phyloP scores from a whole-genome alignment of 257 asterid species.

The Fraxinus quadrangulata region DNA sequence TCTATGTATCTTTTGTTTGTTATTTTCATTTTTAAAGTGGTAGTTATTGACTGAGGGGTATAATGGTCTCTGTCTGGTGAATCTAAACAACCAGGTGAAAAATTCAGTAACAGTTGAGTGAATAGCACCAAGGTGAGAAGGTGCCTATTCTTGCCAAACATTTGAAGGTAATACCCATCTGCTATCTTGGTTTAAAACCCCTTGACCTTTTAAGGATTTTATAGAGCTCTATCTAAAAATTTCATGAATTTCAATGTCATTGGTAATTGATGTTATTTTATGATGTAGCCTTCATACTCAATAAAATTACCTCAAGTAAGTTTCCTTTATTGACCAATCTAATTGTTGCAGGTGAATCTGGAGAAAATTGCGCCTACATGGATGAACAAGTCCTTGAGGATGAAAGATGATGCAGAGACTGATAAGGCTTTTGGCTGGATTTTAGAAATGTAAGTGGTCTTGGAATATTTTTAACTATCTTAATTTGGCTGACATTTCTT shows the following conservation, averaged over 20 bases:
- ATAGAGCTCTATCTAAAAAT: slow-evolving; percentile 1
- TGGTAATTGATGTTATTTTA: neutral
- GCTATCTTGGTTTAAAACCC: neutral
- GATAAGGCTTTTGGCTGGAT: slow-evolving; percentile 99
- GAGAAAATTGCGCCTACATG: slow-evolving; percentile 97
- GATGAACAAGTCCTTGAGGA: slow-evolving; percentile 93
- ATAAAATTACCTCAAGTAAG: slow-evolving; percentile 4
- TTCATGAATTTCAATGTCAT: slow-evolving; percentile 13
- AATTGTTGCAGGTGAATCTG: slow-evolving; percentile 56
- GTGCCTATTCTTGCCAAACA: neutral
- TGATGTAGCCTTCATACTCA: neutral
- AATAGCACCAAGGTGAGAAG: neutral
- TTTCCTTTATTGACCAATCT: slow-evolving; percentile 17
- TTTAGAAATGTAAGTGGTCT: slow-evolving; percentile 78
- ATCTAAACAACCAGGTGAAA: neutral
- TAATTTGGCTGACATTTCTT: slow-evolving; percentile 27
- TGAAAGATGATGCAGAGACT: slow-evolving; percentile 96
- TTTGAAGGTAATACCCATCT: neutral
- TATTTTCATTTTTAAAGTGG: neutral
- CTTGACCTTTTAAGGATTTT: neutral
- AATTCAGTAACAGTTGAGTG: neutral
- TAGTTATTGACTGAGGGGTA: neutral
- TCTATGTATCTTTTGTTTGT: neutral
- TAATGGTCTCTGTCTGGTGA: neutral
- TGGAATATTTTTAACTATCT: neutral